phyloP scores from a whole-genome alignment of 805 yeast species.

The Kodamaea jinghongensis region DNA sequence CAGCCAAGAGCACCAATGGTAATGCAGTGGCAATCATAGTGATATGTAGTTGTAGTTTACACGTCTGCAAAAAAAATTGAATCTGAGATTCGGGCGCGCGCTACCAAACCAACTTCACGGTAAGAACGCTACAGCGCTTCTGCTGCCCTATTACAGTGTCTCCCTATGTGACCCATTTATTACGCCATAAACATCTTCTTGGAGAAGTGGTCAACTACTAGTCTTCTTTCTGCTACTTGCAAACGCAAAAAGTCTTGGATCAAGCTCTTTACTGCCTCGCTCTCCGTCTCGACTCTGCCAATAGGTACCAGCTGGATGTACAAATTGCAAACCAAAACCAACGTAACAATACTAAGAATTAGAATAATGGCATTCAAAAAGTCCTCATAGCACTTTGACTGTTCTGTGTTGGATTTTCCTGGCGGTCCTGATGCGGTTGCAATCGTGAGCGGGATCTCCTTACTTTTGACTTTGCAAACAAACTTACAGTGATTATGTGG shows the following conservation, averaged over 20 bases:
- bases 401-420: neutral
- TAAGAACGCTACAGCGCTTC: too few relatives aligned
- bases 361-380: neutral
- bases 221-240: neutral
- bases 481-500: too few relatives aligned
- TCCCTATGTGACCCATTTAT: too few relatives aligned
- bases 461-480: neutral
- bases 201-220: slow-evolving; percentile 6
- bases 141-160: too few relatives aligned
- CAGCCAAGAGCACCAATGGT: neutral
- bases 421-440: too few relatives aligned
- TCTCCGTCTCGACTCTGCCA: neutral
- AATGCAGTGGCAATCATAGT: neutral
- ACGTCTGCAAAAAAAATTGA: slow-evolving; percentile 5
- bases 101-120: slow-evolving; percentile 4
- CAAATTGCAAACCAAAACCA: slow-evolving; percentile 1
- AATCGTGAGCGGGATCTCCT: slow-evolving; percentile 4
- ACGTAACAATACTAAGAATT: neutral
- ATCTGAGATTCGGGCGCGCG: neutral
- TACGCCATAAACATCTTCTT: slow-evolving; percentile 1
- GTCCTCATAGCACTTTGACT: neutral
- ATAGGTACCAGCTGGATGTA: neutral
- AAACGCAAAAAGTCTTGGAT: slow-evolving; percentile 7
- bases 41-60: neutral
- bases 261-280: slow-evolving; percentile 5